These are phyloP conservation scores for Aethionema arabicum DNA, from an alignment of 345 rosid genomes.

Conservation along the genomic window DNA sequence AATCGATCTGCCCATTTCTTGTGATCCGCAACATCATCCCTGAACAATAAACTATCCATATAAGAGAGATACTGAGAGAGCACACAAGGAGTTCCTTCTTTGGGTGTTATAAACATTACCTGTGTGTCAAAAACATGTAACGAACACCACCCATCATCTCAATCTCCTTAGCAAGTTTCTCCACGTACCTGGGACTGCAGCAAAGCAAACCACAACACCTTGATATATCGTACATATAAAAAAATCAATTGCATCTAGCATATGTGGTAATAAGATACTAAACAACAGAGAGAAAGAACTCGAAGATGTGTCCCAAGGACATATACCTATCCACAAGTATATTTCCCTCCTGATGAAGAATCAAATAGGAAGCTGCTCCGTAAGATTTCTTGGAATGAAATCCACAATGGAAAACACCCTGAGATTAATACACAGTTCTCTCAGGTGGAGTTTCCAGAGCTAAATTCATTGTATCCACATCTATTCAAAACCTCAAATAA, in stretches of 20 bases:
- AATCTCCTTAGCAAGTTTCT: constrained; percentile 50
- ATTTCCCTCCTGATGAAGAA: constrained; percentile 58
- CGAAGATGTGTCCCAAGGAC: not conserved
- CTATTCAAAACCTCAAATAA: not conserved
- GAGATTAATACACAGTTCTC: constrained; percentile 22
- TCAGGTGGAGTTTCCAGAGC: constrained; percentile 5
- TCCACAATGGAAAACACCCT: constrained; percentile 70
- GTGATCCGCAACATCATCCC: constrained; percentile 77
- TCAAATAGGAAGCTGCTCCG: constrained; percentile 62
- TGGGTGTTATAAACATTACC: constrained; percentile 31
- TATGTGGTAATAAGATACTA: not conserved
- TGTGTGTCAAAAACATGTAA: constrained; percentile 65
- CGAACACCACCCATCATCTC: constrained; percentile 56
- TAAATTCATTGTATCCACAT: not conserved
- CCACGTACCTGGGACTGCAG: constrained; percentile 57
- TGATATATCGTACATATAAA: not conserved
- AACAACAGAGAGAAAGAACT: constrained; percentile 1
- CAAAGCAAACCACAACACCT: constrained; percentile 16
- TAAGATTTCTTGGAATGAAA: constrained; percentile 65
- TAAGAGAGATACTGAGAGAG: constrained; percentile 15
- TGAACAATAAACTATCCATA: constrained; percentile 35
- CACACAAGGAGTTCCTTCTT: not conserved
- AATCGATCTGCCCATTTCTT: constrained; percentile 57
- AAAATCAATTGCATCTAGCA: constrained; percentile 4
- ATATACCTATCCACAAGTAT: constrained; percentile 60